These are phyloP conservation scores for Colletotrichum sp. DNA, from an alignment of 2,329 filamentous ascomycete species.

Conservation along the genomic window DNA sequence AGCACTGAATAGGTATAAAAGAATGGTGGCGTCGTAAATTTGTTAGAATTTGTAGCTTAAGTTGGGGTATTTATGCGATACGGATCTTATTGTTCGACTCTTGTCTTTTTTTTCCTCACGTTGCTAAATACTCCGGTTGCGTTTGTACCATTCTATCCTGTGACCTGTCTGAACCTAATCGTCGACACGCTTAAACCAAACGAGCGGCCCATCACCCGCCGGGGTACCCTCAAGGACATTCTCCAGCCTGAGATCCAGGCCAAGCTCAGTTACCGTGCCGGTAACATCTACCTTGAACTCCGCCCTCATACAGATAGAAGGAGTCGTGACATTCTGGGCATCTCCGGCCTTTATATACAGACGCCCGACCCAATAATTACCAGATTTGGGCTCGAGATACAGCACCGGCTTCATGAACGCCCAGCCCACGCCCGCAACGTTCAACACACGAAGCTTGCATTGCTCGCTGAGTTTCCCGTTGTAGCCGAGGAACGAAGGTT, in stretches of 20 bases:
- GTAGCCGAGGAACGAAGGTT: not conserved
- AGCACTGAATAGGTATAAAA: not conserved
- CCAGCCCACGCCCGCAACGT: not conserved
- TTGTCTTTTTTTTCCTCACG: not conserved
- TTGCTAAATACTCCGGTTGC: not conserved
- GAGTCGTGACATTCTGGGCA: not conserved
- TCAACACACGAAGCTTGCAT: constrained; percentile 20
- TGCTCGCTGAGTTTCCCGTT: not conserved
- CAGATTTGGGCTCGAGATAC: constrained; percentile 23
- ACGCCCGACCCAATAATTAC: constrained; percentile 23
- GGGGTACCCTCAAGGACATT: not conserved
- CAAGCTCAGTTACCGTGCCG: not conserved
- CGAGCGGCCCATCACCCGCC: not conserved
- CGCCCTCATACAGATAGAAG: not conserved
- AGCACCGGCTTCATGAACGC: not conserved
- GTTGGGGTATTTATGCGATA: not conserved
- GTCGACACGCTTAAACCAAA: not conserved
- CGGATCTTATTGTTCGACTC: not conserved
- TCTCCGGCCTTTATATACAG: not conserved
- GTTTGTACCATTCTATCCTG: not conserved
- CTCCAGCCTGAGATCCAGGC: not conserved
- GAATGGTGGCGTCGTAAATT: not conserved
- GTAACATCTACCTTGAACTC: not conserved
- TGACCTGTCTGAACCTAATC: not conserved
- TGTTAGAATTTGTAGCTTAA: not conserved